Evolutionary conservation across 169 alveolate genomes (phyloP).

Genomic region (Plasmodium billcollinsi): DNA sequence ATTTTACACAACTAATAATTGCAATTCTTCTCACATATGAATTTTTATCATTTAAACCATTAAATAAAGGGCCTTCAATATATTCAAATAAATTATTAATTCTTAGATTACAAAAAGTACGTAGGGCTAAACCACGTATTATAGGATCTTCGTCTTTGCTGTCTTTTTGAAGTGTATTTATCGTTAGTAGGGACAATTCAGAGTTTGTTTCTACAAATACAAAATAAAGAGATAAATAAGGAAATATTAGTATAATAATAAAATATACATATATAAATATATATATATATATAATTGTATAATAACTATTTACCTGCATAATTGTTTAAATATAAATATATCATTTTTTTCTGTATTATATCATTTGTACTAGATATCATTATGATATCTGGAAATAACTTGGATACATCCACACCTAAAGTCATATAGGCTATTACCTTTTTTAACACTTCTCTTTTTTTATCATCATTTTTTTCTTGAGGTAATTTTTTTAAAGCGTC

Average conservation of each 20-base stretch:
- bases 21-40: slow-evolving; percentile 98
- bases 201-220: slow-evolving; percentile 90
- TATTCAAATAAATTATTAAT: slow-evolving; percentile 84
- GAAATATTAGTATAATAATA: neutral
- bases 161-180: slow-evolving; percentile 98
- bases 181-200: slow-evolving; percentile 97
- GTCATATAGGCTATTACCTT: slow-evolving; percentile 92
- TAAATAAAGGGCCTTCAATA: slow-evolving; percentile 72
- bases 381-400: slow-evolving; percentile 97
- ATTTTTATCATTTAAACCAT: slow-evolving; percentile 93
- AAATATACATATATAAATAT: neutral
- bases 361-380: slow-evolving; percentile 97
- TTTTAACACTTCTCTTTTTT: slow-evolving; percentile 87
- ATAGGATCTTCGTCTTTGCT: slow-evolving; percentile 96
- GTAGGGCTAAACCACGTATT: slow-evolving; percentile 97
- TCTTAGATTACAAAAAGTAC: slow-evolving; percentile 95
- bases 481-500: slow-evolving; percentile 74
- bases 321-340: slow-evolving; percentile 95
- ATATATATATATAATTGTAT: neutral
- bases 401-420: slow-evolving; percentile 97
- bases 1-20: slow-evolving; percentile 91
- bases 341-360: slow-evolving; percentile 99
- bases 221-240: slow-evolving; percentile 2
- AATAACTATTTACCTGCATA: slow-evolving; percentile 86
- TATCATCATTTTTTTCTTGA: slow-evolving; percentile 77